Conservation (phyloP, 116 monocot genomes). For the Trichopus zeylanicus region DNA sequence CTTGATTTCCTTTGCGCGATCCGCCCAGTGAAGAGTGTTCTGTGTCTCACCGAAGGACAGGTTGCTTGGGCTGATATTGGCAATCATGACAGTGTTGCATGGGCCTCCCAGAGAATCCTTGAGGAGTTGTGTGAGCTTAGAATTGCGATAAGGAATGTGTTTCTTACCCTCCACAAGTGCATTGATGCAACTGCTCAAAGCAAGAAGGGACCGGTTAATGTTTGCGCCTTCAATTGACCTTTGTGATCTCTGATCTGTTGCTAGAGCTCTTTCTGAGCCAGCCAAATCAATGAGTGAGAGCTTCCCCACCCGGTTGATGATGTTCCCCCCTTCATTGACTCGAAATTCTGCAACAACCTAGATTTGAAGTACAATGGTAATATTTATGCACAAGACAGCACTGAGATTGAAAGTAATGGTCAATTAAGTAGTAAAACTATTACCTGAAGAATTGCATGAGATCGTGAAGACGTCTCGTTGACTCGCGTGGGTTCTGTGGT, state of each 20-base stretch:
- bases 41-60: constrained; percentile 84
- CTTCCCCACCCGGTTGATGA: constrained; percentile 52
- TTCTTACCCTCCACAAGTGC: constrained; percentile 97
- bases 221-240: constrained; percentile 93
- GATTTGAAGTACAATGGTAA: neutral
- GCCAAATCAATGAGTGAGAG: constrained; percentile 97
- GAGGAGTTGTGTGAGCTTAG: constrained; percentile 95
- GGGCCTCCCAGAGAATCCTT: constrained; percentile 94
- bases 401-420: too few relatives aligned
- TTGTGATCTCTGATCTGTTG: constrained; percentile 75
- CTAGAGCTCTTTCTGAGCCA: constrained; percentile 88
- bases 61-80: constrained; percentile 78
- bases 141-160: constrained; percentile 94
- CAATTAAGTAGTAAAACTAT: neutral
- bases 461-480: constrained; percentile 94
- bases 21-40: constrained; percentile 98
- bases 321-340: constrained; percentile 23
- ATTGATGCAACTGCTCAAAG: constrained; percentile 94
- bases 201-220: constrained; percentile 92
- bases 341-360: constrained; percentile 73
- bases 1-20: constrained; percentile 90
- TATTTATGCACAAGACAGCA: neutral
- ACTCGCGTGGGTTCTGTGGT: constrained; percentile 88
- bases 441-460: constrained; percentile 93
- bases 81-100: constrained; percentile 95